These are phyloP conservation scores for Exserohilum rostratum DNA, from an alignment of 2,329 filamentous ascomycete species.

Conservation along the genomic window DNA sequence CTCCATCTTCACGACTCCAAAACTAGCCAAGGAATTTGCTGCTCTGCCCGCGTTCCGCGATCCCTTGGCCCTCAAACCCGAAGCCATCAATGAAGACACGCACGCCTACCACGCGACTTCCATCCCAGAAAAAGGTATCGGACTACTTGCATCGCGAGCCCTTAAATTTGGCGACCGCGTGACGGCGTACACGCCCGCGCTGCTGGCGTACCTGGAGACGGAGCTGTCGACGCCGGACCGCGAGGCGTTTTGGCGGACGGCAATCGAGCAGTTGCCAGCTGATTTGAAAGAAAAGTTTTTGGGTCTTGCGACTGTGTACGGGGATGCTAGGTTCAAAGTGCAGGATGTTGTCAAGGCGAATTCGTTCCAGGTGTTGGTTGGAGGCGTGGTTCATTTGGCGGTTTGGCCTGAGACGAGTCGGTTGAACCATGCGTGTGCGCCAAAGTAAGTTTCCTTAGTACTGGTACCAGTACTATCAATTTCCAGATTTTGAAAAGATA, in stretches of 20 bases:
- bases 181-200: slow-evolving; percentile 39
- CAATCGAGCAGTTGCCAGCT: slow-evolving; percentile 34
- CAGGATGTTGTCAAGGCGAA: slow-evolving; percentile 48
- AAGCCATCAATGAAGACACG: slow-evolving; percentile 28
- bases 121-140: slow-evolving; percentile 40
- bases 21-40: slow-evolving; percentile 29
- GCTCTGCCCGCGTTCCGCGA: slow-evolving; percentile 32
- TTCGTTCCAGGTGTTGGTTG: slow-evolving; percentile 39
- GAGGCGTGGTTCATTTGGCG: slow-evolving; percentile 39
- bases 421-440: slow-evolving; percentile 51
- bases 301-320: slow-evolving; percentile 34
- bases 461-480: too few relatives aligned
- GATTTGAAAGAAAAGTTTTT: slow-evolving; percentile 25
- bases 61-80: slow-evolving; percentile 7
- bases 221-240: slow-evolving; percentile 36
- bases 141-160: slow-evolving; percentile 33
- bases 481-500: too few relatives aligned
- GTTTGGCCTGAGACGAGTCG: slow-evolving; percentile 50
- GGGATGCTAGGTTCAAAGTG: slow-evolving; percentile 28
- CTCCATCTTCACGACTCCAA: slow-evolving; percentile 43
- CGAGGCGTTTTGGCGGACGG: slow-evolving; percentile 35
- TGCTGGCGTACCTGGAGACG: slow-evolving; percentile 39
- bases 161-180: slow-evolving; percentile 33
- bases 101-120: slow-evolving; percentile 25
- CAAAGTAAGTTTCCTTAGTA: slow-evolving; percentile 36